Base-by-base conservation (phyloP, 2,329 filamentous ascomycete species). In the Penicillium sp. region DNA sequence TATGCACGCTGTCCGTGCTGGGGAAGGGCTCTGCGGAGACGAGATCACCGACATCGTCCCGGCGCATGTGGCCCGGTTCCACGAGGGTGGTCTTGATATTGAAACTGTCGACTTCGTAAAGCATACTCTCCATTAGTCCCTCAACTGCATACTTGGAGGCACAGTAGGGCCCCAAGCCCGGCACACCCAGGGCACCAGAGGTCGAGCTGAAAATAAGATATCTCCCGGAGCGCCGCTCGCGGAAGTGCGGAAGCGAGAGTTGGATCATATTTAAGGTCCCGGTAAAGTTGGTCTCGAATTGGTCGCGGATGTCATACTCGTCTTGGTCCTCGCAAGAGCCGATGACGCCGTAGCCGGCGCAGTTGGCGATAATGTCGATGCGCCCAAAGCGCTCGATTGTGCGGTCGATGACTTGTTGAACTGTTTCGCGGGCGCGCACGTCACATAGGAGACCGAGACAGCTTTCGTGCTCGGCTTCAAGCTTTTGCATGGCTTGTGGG, bases 281-380 rank as follows among this genome's bases (percentile, higher is more conserved):
- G 84, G 96, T 94, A 78, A 97, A 97, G 78, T 99, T 99, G 23
- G 93, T 97, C 82, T 96, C 92, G 79, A 98, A 97, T 77, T 98
- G 95, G 72, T 96, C 94, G 62, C 93, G 91, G 69, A 98, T 86
- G 74, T 98, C 95, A 76, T 93, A 90, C 75, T 97, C 92, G 76
- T 97, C 93, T 80, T 98, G 95, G 78, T 98, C 95, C 79, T 98
- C 95, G 78, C 93, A 97, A 1, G 94, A 90, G 30, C 92, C 94
- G 69, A 98, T 96, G 58, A 99, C 93, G 57, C 93, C 94, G 78
- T 97, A 97, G 17, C 94, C 94, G 13, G 92, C 93, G 79, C 93
- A 97, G 77, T 97, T 98, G 69, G 90, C 93, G 61, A 98, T 90
- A 56, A 97, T 87, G 74, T 98, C 94, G 66, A 97, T 86, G 62